These are phyloP conservation scores for Debaryomycetaceae sp. DNA, from an alignment of 1,139 yeast genomes.

Conservation along the genomic window DNA sequence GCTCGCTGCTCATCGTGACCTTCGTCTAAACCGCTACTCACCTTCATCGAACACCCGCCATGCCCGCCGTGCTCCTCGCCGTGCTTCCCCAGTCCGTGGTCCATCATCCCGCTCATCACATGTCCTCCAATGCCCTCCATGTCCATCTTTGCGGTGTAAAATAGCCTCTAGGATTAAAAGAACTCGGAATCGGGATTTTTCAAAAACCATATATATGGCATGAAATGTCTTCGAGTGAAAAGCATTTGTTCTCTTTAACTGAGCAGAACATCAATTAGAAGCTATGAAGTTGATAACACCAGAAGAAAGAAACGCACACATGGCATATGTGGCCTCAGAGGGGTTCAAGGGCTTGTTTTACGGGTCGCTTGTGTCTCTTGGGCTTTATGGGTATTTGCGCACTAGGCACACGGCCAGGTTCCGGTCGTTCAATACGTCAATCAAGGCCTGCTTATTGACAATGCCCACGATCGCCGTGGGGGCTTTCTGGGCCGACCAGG, in stretches of 20 bases:
- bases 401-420: constrained; percentile 33
- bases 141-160: background rate
- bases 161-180: background rate
- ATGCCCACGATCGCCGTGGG: constrained; percentile 41
- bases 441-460: constrained; percentile 37
- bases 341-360: constrained; percentile 40
- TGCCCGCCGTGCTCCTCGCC: background rate
- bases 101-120: background rate
- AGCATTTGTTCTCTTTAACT: background rate
- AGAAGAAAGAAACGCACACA: constrained; percentile 44
- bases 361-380: constrained; percentile 34
- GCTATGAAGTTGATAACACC: constrained; percentile 36
- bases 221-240: background rate
- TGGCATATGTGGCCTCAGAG: constrained; percentile 31
- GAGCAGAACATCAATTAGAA: constrained; percentile 1
- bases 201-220: background rate
- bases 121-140: background rate
- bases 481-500: constrained; percentile 47
- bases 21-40: background rate
- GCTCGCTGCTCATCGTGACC: background rate
- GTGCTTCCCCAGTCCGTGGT: background rate
- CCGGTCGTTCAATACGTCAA: constrained; percentile 33
- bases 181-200: background rate
- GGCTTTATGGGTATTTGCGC: constrained; percentile 32
- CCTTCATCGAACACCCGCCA: background rate